Percentiles rank a stretch among this genome's conserved stretches.
Conservation (phyloP, 1,284 basidiomycete species). For the Cutaneotrichosporon cutaneum region DNA sequence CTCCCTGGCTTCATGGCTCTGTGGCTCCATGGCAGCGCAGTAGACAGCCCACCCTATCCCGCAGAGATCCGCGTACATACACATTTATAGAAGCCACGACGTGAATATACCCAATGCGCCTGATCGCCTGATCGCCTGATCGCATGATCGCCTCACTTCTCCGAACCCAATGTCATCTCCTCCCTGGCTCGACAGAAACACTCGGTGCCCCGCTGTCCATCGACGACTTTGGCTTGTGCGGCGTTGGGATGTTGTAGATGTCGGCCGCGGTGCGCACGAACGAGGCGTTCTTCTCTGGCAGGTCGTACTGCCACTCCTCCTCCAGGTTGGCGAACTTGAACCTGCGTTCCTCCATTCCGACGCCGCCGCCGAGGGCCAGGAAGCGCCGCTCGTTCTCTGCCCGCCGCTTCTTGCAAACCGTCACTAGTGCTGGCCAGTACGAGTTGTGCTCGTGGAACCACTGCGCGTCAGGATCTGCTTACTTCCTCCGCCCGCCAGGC, state of each 20-base stretch:
- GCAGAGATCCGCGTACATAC: not conserved
- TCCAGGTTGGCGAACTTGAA: conserved; percentile 27
- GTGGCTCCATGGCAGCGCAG: too few relatives aligned
- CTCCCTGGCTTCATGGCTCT: too few relatives aligned
- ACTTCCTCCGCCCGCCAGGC: not conserved
- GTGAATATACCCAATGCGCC: not conserved
- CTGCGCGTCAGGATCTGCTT: conserved; percentile 28
- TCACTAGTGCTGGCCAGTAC: conserved; percentile 39
- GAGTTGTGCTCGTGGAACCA: conserved; percentile 38
- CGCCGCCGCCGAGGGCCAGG: conserved; percentile 29
- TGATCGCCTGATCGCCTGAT: not conserved
- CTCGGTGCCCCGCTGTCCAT: not conserved
- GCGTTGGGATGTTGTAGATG: not conserved
- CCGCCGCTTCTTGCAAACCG: conserved; percentile 31
- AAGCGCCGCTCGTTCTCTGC: conserved; percentile 32
- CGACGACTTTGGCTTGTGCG: not conserved
- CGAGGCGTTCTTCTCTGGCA: not conserved
- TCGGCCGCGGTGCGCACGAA: not conserved
- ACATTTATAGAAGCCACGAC: not conserved
- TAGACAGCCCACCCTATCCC: not conserved
- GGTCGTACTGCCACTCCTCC: not conserved
- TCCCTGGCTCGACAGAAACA: not conserved
- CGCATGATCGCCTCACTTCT: too few relatives aligned
- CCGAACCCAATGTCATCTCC: not conserved
- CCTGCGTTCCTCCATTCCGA: conserved; percentile 37